Conservation (phyloP, 164 flowering plant genomes). For the Warburgia ugandensis region DNA sequence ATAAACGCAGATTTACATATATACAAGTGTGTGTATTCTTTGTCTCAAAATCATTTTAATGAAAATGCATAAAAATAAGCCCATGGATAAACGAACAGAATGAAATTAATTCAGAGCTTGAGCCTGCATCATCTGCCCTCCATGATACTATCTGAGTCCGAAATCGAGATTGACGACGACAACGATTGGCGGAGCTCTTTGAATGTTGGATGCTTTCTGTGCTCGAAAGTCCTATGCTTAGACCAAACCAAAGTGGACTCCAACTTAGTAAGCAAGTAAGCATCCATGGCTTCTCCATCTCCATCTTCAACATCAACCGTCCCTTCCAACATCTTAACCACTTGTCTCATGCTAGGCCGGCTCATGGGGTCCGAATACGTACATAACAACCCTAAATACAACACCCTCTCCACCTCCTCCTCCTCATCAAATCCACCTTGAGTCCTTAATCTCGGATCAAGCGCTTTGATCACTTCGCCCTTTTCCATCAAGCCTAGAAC, state of each 20-base stretch:
- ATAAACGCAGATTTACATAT: too few relatives aligned
- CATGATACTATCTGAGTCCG: slow-evolving; percentile 20
- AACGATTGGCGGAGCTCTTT: slow-evolving; percentile 20
- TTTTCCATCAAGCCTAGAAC: slow-evolving; percentile 26
- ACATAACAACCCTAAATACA: slow-evolving; percentile 38
- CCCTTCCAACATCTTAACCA: slow-evolving; percentile 29
- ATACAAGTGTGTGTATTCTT: too few relatives aligned
- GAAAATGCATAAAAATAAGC: too few relatives aligned
- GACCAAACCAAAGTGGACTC: slow-evolving; percentile 20
- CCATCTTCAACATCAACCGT: slow-evolving; percentile 5
- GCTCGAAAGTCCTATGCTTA: neutral
- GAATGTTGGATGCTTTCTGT: slow-evolving; percentile 25
- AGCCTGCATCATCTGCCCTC: slow-evolving; percentile 32
- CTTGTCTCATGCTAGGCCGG: slow-evolving; percentile 44
- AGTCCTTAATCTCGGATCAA: slow-evolving; percentile 24
- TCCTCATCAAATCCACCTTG: slow-evolving; percentile 12
- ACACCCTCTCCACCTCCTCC: slow-evolving; percentile 26
- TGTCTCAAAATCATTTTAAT: too few relatives aligned
- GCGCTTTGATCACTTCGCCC: slow-evolving; percentile 23
- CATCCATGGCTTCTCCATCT: slow-evolving; percentile 20
- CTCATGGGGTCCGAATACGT: slow-evolving; percentile 24
- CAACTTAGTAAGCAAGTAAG: slow-evolving; percentile 17
- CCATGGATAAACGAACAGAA: too few relatives aligned
- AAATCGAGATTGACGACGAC: slow-evolving; percentile 16
- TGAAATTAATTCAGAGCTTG: too few relatives aligned